A percentile compares a stretch with the other conserved stretches of the same genome.
Conservation (phyloP, 2,329 filamentous ascomycete species). For the Stagonosporopsis chrysanthemi region DNA sequence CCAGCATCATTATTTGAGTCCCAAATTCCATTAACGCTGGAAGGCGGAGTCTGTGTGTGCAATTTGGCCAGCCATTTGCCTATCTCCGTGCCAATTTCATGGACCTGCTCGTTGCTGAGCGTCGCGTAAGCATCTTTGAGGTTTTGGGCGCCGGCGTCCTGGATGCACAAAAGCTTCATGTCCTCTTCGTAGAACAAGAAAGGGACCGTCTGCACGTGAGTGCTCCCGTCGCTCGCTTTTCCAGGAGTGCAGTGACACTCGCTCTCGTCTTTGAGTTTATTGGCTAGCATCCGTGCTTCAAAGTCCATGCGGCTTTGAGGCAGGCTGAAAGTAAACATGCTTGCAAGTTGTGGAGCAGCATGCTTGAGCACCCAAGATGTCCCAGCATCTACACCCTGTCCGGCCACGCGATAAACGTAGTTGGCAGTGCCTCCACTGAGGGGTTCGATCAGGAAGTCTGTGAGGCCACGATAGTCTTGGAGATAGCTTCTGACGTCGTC, state of each 20-base stretch:
- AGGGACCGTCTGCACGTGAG: conserved; percentile 29
- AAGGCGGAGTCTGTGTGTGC: conserved; percentile 31
- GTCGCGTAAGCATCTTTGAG: conserved; percentile 45
- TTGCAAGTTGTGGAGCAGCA: conserved; percentile 41
- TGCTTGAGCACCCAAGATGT: conserved; percentile 44
- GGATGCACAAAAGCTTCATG: conserved; percentile 40
- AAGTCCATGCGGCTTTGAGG: conserved; percentile 45
- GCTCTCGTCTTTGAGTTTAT: conserved; percentile 18
- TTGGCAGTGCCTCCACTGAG: conserved; percentile 48
- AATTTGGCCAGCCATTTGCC: conserved; percentile 45
- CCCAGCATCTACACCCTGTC: neutral
- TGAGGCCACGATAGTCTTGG: neutral
- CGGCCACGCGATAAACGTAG: conserved; percentile 44
- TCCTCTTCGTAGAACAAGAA: conserved; percentile 36
- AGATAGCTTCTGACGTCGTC: neutral
- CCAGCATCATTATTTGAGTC: conserved; percentile 32
- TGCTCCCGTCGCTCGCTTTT: neutral
- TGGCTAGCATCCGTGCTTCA: conserved; percentile 38
- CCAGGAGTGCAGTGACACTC: neutral
- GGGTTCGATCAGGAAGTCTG: neutral
- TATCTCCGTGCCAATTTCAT: conserved; percentile 32
- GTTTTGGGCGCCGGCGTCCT: conserved; percentile 39
- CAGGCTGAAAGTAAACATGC: conserved; percentile 35
- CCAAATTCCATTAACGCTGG: neutral
- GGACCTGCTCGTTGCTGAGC: conserved; percentile 25